Percentiles rank a stretch among this genome's conserved stretches.
Evolutionary conservation across 768 basidiomycete species (phyloP).

Genomic region (Dentipellis fragilis): DNA sequence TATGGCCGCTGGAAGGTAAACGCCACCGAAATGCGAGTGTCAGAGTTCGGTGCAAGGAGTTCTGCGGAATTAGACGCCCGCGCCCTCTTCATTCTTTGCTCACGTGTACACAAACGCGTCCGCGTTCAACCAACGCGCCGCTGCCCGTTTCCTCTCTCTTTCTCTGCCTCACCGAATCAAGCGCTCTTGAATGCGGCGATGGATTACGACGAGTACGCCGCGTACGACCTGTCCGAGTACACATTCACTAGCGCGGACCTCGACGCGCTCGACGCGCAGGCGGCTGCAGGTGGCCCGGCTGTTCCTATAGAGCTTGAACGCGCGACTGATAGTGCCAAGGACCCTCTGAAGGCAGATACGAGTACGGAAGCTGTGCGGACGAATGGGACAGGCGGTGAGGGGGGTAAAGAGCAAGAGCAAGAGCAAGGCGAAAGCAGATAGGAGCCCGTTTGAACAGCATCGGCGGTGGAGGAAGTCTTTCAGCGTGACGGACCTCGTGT

Average conservation of each 20-base stretch:
- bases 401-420: neutral
- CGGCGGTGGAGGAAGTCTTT: slow-evolving; percentile 3
- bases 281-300: slow-evolving; percentile 7
- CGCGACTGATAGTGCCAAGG: slow-evolving; percentile 6
- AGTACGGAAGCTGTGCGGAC: neutral
- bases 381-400: too few species aligned
- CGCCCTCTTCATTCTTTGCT: too few species aligned
- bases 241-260: slow-evolving; percentile 6
- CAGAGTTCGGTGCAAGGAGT: too few species aligned
- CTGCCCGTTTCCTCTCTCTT: neutral
- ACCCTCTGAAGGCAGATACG: slow-evolving; percentile 1
- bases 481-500: slow-evolving; percentile 12
- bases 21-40: too few species aligned
- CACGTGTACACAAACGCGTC: too few species aligned
- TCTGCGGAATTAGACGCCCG: too few species aligned
- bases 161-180: neutral
- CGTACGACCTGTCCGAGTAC: slow-evolving; percentile 15
- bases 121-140: too few species aligned
- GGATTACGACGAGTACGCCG: slow-evolving; percentile 9
- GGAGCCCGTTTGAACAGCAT: slow-evolving; percentile 9
- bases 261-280: slow-evolving; percentile 5
- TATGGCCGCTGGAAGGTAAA: too few species aligned
- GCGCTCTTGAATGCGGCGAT: too few species aligned
- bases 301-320: slow-evolving; percentile 6
- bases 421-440: neutral